Evolutionary conservation across 345 rosid genomes (phyloP).

Genomic region (Citrus hindsii): DNA sequence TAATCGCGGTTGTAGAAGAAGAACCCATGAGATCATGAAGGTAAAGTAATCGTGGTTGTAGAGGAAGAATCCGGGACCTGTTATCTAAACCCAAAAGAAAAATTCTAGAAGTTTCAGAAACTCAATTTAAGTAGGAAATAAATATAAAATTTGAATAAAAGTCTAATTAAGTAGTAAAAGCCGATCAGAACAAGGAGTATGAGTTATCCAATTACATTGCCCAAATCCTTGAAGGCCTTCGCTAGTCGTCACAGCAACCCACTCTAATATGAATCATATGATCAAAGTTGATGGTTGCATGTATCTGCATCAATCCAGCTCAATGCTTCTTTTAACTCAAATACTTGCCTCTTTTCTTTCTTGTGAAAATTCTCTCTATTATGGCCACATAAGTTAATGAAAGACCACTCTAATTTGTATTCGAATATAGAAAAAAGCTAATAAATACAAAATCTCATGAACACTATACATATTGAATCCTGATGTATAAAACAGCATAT

Average conservation of each 20-base stretch:
- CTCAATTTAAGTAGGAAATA: too few species aligned
- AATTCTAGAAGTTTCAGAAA: too few species aligned
- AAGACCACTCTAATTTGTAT: conserved; percentile 1
- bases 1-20: too few species aligned
- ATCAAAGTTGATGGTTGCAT: background rate
- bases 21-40: too few species aligned
- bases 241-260: background rate
- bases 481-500: background rate
- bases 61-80: too few species aligned
- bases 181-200: background rate
- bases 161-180: too few species aligned
- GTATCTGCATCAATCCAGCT: conserved; percentile 16
- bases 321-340: background rate
- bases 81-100: too few species aligned
- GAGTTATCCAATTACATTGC: background rate
- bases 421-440: background rate
- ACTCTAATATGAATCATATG: background rate
- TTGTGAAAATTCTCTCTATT: background rate
- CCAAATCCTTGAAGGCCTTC: background rate
- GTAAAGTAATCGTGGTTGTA: too few species aligned
- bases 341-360: background rate
- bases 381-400: background rate
- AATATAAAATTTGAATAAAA: too few species aligned
- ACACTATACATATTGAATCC: background rate
- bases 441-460: background rate